Percentiles rank a stretch among this genome's conserved stretches.
phyloP scores from a whole-genome alignment of 192 early-diverging fungal genomes.

The Gamsiella multidivaricata region DNA sequence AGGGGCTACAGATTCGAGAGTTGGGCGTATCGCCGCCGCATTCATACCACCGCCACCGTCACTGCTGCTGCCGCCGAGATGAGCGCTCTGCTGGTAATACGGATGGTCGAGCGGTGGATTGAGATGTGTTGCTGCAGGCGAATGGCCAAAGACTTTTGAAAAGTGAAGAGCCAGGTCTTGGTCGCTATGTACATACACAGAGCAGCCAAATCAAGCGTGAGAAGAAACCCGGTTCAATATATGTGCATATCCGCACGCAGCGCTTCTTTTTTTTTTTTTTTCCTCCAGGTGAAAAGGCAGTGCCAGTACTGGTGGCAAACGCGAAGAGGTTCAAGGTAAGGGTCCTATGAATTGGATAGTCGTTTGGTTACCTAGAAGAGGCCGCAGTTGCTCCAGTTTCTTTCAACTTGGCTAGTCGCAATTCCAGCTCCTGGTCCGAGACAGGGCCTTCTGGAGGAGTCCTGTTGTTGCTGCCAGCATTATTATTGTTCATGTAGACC shows the following conservation, averaged over 20 bases:
- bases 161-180: constrained; percentile 43
- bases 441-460: not conserved
- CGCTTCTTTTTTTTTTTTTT: too few relatives aligned
- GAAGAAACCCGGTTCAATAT: too few relatives aligned
- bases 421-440: constrained; percentile 31
- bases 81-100: not conserved
- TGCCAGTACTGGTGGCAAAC: too few relatives aligned
- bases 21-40: not conserved
- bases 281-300: too few relatives aligned
- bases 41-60: not conserved
- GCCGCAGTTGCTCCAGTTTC: constrained; percentile 2
- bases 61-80: not conserved
- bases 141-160: constrained; percentile 52
- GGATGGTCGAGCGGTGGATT: constrained; percentile 15
- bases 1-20: not conserved
- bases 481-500: not conserved
- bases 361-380: constrained; percentile 18
- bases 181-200: constrained; percentile 14
- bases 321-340: too few relatives aligned
- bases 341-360: not conserved
- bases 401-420: constrained; percentile 38
- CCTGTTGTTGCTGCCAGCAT: constrained; percentile 1
- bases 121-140: constrained; percentile 31
- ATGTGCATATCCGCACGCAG: not conserved
- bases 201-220: too few relatives aligned